phyloP scores from a whole-genome alignment of 192 early-diverging fungal genomes.

The Haplosporangium gracile region DNA sequence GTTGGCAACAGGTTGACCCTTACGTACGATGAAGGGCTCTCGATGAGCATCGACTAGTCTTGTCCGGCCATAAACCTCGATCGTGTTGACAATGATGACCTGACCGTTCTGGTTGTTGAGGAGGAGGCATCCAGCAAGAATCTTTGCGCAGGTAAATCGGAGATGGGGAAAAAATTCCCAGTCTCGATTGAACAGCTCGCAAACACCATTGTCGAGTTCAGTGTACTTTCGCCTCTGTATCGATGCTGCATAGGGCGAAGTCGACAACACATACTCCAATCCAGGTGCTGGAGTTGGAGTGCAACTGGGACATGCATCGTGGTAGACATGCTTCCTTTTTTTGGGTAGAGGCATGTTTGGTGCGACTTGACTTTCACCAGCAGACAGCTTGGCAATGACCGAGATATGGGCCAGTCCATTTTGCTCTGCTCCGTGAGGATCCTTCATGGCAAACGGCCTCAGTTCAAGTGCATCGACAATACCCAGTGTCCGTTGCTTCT shows the following conservation, averaged over 20 bases:
- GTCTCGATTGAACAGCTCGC: constrained; percentile 47
- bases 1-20: constrained; percentile 30
- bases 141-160: constrained; percentile 21
- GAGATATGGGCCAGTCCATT: constrained; percentile 17
- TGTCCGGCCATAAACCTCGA: constrained; percentile 36
- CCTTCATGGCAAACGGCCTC: constrained; percentile 20
- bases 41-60: constrained; percentile 23
- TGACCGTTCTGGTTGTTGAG: constrained; percentile 26
- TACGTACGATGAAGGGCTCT: constrained; percentile 21
- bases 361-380: neutral
- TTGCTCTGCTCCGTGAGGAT: constrained; percentile 18
- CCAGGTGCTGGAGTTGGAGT: constrained; percentile 15
- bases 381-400: neutral
- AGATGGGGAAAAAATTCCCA: constrained; percentile 34
- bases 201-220: constrained; percentile 7
- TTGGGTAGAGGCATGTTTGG: neutral
- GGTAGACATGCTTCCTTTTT: constrained; percentile 8
- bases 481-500: constrained; percentile 24
- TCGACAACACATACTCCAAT: constrained; percentile 18
- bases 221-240: constrained; percentile 4
- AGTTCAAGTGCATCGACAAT: constrained; percentile 24
- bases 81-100: constrained; percentile 27
- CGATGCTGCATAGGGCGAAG: constrained; percentile 14
- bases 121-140: constrained; percentile 30
- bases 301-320: constrained; percentile 6